phyloP scores from a whole-genome alignment of 164 flowering plant genomes.

The Stephania cephalantha region DNA sequence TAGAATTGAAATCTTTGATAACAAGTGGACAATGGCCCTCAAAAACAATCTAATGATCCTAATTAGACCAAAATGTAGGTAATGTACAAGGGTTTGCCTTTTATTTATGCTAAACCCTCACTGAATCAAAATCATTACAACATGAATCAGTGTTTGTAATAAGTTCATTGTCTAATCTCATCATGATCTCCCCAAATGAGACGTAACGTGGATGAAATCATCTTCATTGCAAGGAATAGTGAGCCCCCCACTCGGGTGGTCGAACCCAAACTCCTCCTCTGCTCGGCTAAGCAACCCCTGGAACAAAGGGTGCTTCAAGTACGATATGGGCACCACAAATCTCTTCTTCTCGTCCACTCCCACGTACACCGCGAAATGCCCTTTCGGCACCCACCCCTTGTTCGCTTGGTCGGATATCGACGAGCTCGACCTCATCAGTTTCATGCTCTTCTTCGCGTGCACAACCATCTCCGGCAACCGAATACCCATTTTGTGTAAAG shows the following conservation, averaged over 20 bases:
- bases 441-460: constrained; percentile 10
- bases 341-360: constrained; percentile 28
- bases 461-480: constrained; percentile 9
- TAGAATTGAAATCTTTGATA: too few species aligned
- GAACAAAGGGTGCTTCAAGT: constrained; percentile 35
- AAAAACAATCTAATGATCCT: too few species aligned
- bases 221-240: constrained; percentile 53
- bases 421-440: not conserved
- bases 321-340: constrained; percentile 38
- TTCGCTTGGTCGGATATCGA: not conserved
- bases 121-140: not conserved
- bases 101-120: not conserved
- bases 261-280: constrained; percentile 45
- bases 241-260: constrained; percentile 53
- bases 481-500: constrained; percentile 2
- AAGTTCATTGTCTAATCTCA: not conserved
- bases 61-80: too few species aligned
- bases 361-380: constrained; percentile 37
- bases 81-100: not conserved
- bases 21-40: too few species aligned
- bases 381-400: constrained; percentile 27
- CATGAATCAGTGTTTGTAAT: not conserved
- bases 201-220: constrained; percentile 25
- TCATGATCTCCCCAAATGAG: constrained; percentile 13
- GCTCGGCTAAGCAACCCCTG: constrained; percentile 30